Evolutionary conservation across 2,329 filamentous ascomycete genomes (phyloP).

Genomic region (Fusarium sp.): DNA sequence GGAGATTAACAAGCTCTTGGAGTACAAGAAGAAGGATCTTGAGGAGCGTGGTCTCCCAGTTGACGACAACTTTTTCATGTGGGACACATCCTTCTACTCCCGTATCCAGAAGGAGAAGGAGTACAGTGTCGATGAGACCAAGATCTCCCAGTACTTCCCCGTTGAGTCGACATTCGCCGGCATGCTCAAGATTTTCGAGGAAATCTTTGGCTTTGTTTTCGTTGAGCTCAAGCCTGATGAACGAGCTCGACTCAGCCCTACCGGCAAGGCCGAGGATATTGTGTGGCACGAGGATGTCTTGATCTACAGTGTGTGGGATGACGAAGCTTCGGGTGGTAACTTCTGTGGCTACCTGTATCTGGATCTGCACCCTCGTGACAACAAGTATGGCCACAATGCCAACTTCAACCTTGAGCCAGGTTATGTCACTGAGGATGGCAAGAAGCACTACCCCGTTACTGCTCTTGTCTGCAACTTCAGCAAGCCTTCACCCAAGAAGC

Average conservation of each 20-base stretch:
- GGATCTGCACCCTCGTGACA: constrained; percentile 81
- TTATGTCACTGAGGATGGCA: constrained; percentile 74
- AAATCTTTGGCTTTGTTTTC: constrained; percentile 84
- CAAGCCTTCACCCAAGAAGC: constrained; percentile 81
- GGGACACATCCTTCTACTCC: constrained; percentile 86
- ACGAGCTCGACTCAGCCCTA: constrained; percentile 72
- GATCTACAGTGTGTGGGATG: constrained; percentile 86
- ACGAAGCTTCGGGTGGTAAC: constrained; percentile 74
- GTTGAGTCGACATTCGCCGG: constrained; percentile 77
- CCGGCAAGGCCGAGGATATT: constrained; percentile 77
- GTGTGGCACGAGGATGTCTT: constrained; percentile 88
- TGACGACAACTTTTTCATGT: constrained; percentile 82
- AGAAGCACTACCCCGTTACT: constrained; percentile 80
- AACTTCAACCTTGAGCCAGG: constrained; percentile 87
- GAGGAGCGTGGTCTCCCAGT: constrained; percentile 68
- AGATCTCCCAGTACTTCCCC: constrained; percentile 88
- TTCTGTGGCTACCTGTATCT: constrained; percentile 89
- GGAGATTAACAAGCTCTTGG: constrained; percentile 77
- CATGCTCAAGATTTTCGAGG: constrained; percentile 87
- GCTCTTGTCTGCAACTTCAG: constrained; percentile 89
- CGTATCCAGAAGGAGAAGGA: constrained; percentile 84
- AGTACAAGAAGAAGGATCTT: constrained; percentile 79
- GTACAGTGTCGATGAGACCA: constrained; percentile 82
- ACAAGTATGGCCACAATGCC: constrained; percentile 87
- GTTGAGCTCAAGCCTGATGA: constrained; percentile 78